These are phyloP conservation scores for Aphanocladium album DNA, from an alignment of 2,329 filamentous ascomycete genomes.

Conservation along the genomic window DNA sequence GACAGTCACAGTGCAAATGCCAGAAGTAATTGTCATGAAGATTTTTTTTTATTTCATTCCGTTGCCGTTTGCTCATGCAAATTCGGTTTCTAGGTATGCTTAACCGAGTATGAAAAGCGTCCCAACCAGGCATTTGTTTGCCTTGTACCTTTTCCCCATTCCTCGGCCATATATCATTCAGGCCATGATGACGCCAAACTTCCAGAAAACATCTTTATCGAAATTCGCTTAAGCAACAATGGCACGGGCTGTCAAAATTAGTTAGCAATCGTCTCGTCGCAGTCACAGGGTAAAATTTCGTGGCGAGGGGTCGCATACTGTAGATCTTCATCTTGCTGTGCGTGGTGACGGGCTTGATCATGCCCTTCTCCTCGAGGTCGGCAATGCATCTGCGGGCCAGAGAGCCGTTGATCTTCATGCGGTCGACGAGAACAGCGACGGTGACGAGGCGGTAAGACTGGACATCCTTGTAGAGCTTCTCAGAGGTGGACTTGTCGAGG, in stretches of 20 bases:
- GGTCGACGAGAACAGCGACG: slow-evolving; percentile 96
- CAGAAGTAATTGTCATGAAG: slow-evolving; percentile 6
- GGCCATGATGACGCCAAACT: slow-evolving; percentile 35
- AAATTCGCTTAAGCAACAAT: slow-evolving; percentile 41
- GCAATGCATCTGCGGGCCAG: slow-evolving; percentile 83
- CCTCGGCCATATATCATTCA: slow-evolving; percentile 31
- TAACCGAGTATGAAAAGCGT: slow-evolving; percentile 37
- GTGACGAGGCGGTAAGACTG: slow-evolving; percentile 99
- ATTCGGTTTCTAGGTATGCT: slow-evolving; percentile 33
- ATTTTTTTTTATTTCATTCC: slow-evolving; percentile 30
- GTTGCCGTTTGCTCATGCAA: slow-evolving; percentile 34
- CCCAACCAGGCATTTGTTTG: slow-evolving; percentile 31
- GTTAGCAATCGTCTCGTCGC: neutral
- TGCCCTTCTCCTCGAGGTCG: slow-evolving; percentile 95
- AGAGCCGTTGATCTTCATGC: slow-evolving; percentile 99
- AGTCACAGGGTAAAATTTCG: neutral
- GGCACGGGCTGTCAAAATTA: slow-evolving; percentile 51
- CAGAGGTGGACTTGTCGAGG: slow-evolving; percentile 94
- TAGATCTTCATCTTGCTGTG: slow-evolving; percentile 99
- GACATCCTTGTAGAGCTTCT: slow-evolving; percentile 99
- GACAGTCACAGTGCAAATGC: neutral
- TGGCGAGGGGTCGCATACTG: slow-evolving; percentile 54
- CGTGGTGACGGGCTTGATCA: slow-evolving; percentile 95
- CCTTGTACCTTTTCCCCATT: slow-evolving; percentile 31
- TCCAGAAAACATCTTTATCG: slow-evolving; percentile 28